Conservation (phyloP, 176 grass and related monocot genomes). For the Coix lacrymajobi region DNA sequence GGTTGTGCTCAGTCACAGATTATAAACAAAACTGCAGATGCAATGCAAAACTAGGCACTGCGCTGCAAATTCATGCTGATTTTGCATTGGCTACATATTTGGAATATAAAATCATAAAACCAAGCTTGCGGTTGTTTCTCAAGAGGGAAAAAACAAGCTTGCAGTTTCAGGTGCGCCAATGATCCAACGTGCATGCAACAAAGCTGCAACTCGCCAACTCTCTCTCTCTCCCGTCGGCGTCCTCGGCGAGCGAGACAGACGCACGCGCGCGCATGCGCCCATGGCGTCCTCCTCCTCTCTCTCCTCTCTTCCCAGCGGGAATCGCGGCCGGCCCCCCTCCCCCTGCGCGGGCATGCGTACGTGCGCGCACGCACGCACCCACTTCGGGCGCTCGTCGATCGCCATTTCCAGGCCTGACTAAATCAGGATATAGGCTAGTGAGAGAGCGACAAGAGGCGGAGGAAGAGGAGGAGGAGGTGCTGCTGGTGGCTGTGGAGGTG, state of each 20-base stretch:
- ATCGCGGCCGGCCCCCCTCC: constrained; percentile 15
- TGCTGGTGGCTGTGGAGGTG: background rate
- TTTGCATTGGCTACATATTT: background rate
- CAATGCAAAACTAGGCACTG: background rate
- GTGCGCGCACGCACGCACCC: background rate
- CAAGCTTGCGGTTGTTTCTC: too few relatives aligned
- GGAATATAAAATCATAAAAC: too few relatives aligned
- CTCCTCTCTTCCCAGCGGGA: background rate
- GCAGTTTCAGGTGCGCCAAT: background rate
- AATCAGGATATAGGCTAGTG: constrained; percentile 35
- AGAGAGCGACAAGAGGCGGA: background rate
- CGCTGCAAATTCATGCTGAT: too few relatives aligned
- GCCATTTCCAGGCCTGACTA: constrained; percentile 22
- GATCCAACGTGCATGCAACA: constrained; percentile 5
- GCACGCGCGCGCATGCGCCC: background rate
- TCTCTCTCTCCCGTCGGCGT: background rate
- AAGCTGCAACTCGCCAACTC: background rate
- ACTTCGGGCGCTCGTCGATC: background rate
- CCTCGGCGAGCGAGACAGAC: too few relatives aligned
- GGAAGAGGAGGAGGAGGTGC: background rate
- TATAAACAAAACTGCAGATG: background rate
- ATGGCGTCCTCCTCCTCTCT: background rate
- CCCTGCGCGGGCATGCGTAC: background rate
- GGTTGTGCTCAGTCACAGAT: background rate
- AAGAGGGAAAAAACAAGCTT: too few relatives aligned